Evolutionary conservation across 352 stramenopile species (phyloP).

Genomic region (Phytophthora agathidicida): DNA sequence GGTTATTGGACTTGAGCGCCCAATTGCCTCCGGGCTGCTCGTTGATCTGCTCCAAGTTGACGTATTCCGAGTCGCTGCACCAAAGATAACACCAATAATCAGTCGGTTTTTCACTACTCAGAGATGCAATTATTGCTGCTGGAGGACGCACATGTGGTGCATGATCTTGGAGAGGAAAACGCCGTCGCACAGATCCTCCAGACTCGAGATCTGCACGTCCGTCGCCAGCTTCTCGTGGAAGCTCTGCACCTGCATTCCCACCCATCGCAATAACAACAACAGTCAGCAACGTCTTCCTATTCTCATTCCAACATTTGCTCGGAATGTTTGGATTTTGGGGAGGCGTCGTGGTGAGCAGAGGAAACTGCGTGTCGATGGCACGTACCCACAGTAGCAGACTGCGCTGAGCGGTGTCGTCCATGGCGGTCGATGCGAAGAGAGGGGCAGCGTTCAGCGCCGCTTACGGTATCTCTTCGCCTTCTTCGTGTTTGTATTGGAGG

Average conservation of each 20-base stretch:
- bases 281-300: no score
- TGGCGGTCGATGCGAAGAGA: slow-evolving; percentile 17
- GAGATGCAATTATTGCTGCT: not conserved
- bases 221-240: slow-evolving; percentile 64
- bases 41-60: slow-evolving; percentile 81
- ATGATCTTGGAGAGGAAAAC: slow-evolving; percentile 87
- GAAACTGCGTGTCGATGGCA: not conserved
- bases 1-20: slow-evolving; percentile 81
- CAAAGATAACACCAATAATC: slow-evolving; percentile 4
- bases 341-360: not conserved
- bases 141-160: slow-evolving; percentile 82
- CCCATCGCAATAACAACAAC: no score
- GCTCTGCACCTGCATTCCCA: slow-evolving; percentile 63
- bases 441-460: not conserved
- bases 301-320: slow-evolving; percentile 4
- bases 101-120: slow-evolving; percentile 1
- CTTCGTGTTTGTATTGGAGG: slow-evolving; percentile 24
- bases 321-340: slow-evolving; percentile 17
- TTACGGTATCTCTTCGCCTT: slow-evolving; percentile 31
- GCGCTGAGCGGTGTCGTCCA: slow-evolving; percentile 79
- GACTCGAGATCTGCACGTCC: slow-evolving; percentile 42
- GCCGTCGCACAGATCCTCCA: slow-evolving; percentile 77
- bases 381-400: slow-evolving; percentile 81
- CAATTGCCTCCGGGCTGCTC: slow-evolving; percentile 65
- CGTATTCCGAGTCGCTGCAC: slow-evolving; percentile 74